These are phyloP conservation scores for Cruciata laevipes DNA, from an alignment of 257 asterid genomes.

Conservation along the genomic window DNA sequence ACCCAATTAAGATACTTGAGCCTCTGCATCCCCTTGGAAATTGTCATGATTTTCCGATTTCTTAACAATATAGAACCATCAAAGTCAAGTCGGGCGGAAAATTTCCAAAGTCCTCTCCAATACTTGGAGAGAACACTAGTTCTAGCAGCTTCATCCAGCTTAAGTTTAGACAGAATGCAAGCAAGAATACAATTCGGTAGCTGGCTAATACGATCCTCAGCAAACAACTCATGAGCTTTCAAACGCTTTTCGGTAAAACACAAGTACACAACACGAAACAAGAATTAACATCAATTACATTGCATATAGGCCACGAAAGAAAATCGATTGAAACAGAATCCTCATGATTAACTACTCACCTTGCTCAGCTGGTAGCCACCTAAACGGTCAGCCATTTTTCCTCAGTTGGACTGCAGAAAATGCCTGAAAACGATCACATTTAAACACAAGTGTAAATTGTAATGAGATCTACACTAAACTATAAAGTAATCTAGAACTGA, in stretches of 20 bases:
- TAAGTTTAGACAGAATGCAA: background rate
- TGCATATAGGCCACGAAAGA: too few relatives aligned
- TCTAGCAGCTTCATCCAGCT: background rate
- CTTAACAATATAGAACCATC: background rate
- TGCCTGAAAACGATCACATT: too few relatives aligned
- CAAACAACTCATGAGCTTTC: background rate
- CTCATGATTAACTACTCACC: too few relatives aligned
- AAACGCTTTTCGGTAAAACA: too few relatives aligned
- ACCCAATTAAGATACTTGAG: background rate
- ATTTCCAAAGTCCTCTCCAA: background rate
- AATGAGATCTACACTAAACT: too few relatives aligned
- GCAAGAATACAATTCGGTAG: background rate
- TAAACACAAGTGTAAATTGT: too few relatives aligned
- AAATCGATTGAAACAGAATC: too few relatives aligned
- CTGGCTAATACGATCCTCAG: background rate
- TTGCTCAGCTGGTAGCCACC: too few relatives aligned
- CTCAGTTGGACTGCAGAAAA: too few relatives aligned
- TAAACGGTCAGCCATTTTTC: too few relatives aligned
- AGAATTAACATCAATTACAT: background rate
- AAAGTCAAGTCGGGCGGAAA: background rate
- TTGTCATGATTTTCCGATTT: background rate
- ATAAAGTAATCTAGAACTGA: too few relatives aligned
- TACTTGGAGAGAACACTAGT: background rate
- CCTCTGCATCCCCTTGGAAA: background rate
- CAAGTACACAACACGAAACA: too few relatives aligned